A percentile compares a stretch with the other conserved stretches of the same genome.
phyloP scores from a whole-genome alignment of 2,329 filamentous ascomycete species.

The Chaetothyriales sp. region DNA sequence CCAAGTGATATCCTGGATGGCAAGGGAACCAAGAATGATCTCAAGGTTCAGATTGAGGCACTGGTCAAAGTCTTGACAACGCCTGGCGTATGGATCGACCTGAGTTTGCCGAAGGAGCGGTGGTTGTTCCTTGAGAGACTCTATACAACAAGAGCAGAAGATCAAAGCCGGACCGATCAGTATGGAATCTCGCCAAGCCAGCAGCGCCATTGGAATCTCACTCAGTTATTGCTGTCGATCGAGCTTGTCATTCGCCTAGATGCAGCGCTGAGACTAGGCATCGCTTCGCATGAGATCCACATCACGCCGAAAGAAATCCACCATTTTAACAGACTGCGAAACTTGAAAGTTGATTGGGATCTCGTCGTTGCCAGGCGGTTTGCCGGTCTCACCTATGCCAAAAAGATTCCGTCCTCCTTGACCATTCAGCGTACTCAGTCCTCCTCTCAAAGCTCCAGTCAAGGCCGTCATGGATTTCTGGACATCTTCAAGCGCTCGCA shows the following conservation, averaged over 20 bases:
- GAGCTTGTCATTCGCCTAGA: conserved; percentile 41
- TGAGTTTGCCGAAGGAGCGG: conserved; percentile 32
- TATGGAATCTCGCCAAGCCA: conserved; percentile 14
- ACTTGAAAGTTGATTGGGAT: conserved; percentile 42
- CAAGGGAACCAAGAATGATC: conserved; percentile 19
- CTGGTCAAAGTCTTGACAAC: conserved; percentile 29
- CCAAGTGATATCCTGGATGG: conserved; percentile 20
- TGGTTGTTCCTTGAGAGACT: conserved; percentile 32
- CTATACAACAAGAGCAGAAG: conserved; percentile 23
- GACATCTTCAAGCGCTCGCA: not conserved
- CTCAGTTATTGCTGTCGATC: conserved; percentile 40
- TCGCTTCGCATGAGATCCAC: conserved; percentile 27
- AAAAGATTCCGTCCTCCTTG: conserved; percentile 4
- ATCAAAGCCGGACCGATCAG: conserved; percentile 23
- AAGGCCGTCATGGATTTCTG: not conserved
- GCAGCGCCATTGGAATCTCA: conserved; percentile 36
- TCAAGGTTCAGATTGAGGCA: conserved; percentile 33
- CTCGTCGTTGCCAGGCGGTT: conserved; percentile 38
- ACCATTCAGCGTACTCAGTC: not conserved
- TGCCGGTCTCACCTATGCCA: conserved; percentile 23
- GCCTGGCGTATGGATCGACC: conserved; percentile 33
- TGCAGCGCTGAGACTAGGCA: conserved; percentile 28
- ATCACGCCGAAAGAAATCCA: conserved; percentile 31
- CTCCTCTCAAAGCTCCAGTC: not conserved
- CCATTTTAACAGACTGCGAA: conserved; percentile 32